phyloP scores from a whole-genome alignment of 495 filamentous ascomycete species.

The Haplographium delicatum region DNA sequence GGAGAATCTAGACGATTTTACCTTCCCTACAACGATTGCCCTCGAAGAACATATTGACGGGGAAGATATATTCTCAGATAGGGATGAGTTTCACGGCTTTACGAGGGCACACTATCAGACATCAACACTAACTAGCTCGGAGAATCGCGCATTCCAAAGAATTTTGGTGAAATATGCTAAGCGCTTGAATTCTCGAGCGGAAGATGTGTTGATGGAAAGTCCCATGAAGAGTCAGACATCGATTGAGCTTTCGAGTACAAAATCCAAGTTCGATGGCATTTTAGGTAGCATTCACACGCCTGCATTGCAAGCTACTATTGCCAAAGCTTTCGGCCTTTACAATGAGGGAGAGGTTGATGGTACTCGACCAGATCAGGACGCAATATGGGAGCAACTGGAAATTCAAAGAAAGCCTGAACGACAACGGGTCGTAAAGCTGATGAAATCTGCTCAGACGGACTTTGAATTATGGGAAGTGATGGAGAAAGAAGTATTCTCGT shows the following conservation, averaged over 20 bases:
- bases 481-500: conserved; percentile 61
- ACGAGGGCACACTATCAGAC: conserved; percentile 1
- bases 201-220: no score
- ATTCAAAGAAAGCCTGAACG: conserved; percentile 34
- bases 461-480: conserved; percentile 67
- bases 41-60: conserved; percentile 6
- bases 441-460: conserved; percentile 53
- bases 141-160: conserved; percentile 49
- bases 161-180: no score
- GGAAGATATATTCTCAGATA: not conserved
- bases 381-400: conserved; percentile 25
- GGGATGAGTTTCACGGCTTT: conserved; percentile 9
- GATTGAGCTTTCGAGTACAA: no score
- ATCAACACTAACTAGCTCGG: conserved; percentile 52
- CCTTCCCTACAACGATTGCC: not conserved
- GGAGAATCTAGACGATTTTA: no score
- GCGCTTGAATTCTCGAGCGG: no score
- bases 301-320: conserved; percentile 17
- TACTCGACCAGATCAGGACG: not conserved
- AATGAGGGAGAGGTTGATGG: not conserved
- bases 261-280: conserved; percentile 9
- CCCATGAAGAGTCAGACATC: no score
- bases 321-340: conserved; percentile 20
- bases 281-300: conserved; percentile 12
- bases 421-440: conserved; percentile 39